phyloP scores from a whole-genome alignment of 306 rosid genomes.

The Pyrus pyrifolia region DNA sequence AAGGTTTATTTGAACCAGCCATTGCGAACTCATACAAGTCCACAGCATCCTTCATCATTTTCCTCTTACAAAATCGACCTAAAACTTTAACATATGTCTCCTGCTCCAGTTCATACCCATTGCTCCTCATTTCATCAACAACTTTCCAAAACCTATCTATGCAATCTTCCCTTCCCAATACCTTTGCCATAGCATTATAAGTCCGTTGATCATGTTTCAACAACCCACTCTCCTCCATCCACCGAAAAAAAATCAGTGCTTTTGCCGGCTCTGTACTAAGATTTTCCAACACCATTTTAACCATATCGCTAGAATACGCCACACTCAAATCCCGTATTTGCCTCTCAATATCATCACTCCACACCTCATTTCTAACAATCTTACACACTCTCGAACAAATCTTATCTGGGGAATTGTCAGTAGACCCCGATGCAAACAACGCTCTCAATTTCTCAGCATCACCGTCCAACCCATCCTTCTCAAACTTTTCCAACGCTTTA shows the following conservation, averaged over 20 bases:
- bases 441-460: constrained; percentile 46
- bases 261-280: constrained; percentile 51
- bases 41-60: constrained; percentile 65
- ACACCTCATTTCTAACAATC: constrained; percentile 51
- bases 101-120: constrained; percentile 46
- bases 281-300: constrained; percentile 43
- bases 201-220: constrained; percentile 58
- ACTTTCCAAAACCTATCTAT: constrained; percentile 76
- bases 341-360: constrained; percentile 62
- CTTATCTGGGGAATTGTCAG: constrained; percentile 30
- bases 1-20: constrained; percentile 59
- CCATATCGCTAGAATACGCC: constrained; percentile 31
- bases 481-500: constrained; percentile 39
- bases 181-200: constrained; percentile 62
- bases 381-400: constrained; percentile 32
- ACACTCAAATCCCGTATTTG: constrained; percentile 38
- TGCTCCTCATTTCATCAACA: constrained; percentile 55
- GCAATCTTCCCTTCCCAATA: constrained; percentile 63
- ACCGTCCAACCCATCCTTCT: constrained; percentile 33
- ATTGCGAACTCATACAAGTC: constrained; percentile 71
- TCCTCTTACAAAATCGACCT: constrained; percentile 56
- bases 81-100: constrained; percentile 54
- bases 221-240: constrained; percentile 67
- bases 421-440: constrained; percentile 47
- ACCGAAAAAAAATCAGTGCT: constrained; percentile 64